A percentile compares a stretch with the other conserved stretches of the same genome.
phyloP scores from a whole-genome alignment of 2,329 filamentous ascomycete species.

The Colletotrichum magnum region DNA sequence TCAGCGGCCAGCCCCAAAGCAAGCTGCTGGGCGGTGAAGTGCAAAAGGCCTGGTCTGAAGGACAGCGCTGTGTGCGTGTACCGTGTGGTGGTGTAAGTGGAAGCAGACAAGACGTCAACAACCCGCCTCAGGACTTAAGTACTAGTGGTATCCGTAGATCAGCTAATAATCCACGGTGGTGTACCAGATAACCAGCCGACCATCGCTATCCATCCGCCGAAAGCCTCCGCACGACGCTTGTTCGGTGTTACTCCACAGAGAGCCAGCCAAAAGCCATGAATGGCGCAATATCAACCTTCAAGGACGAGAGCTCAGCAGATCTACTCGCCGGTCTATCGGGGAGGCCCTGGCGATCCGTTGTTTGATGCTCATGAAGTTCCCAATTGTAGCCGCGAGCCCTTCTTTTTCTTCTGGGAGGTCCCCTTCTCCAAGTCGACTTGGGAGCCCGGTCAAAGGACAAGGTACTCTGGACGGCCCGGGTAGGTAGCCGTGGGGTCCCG shows the following conservation, averaged over 20 bases:
- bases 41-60: background rate
- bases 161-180: conserved; percentile 17
- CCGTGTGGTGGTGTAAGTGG: conserved; percentile 1
- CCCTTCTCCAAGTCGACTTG: conserved; percentile 37
- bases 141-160: background rate
- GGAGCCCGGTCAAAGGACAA: conserved; percentile 30
- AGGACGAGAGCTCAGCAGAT: conserved; percentile 35
- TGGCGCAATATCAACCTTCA: conserved; percentile 37
- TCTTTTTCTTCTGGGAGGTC: conserved; percentile 23
- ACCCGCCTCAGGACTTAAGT: conserved; percentile 9
- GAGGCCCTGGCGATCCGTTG: conserved; percentile 27
- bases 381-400: conserved; percentile 33
- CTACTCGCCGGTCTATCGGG: conserved; percentile 26
- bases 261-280: conserved; percentile 33
- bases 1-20: conserved; percentile 20
- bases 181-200: conserved; percentile 24
- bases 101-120: conserved; percentile 16
- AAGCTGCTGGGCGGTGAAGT: background rate
- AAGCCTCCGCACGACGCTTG: conserved; percentile 25
- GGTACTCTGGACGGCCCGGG: conserved; percentile 39
- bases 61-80: background rate
- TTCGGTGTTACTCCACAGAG: conserved; percentile 13
- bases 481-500: conserved; percentile 40
- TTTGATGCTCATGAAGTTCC: conserved; percentile 41
- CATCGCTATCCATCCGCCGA: conserved; percentile 24